Conservation (phyloP, 1,139 yeast genomes). For the Candida sojae region DNA sequence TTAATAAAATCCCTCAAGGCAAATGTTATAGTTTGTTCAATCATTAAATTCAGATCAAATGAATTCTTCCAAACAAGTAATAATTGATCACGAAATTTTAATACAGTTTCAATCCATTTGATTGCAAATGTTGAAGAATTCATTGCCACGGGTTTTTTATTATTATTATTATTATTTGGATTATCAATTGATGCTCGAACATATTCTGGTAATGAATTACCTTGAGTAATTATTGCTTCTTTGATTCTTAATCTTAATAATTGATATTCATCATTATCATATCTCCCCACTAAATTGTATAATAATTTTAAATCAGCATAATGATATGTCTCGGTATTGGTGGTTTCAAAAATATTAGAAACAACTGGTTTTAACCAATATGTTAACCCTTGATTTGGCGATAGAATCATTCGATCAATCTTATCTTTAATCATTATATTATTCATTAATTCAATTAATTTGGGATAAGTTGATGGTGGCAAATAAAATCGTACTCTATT, state of each 20-base stretch:
- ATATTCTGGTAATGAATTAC: conserved; percentile 29
- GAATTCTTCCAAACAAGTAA: conserved; percentile 47
- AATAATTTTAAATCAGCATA: conserved; percentile 36
- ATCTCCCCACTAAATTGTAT: conserved; percentile 54
- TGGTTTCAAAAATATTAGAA: conserved; percentile 20
- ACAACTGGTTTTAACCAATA: conserved; percentile 50
- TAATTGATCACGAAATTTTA: conserved; percentile 56
- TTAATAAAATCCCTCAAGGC: conserved; percentile 69
- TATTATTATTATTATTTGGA: conserved; percentile 7
- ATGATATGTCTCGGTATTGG: conserved; percentile 17
- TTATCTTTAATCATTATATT: conserved; percentile 63
- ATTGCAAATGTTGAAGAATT: conserved; percentile 55
- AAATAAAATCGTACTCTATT: conserved; percentile 55
- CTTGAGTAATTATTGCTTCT: conserved; percentile 46
- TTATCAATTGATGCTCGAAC: conserved; percentile 24
- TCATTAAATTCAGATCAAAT: conserved; percentile 48
- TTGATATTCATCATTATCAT: conserved; percentile 51
- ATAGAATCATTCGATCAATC: conserved; percentile 46
- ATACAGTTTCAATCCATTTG: conserved; percentile 67
- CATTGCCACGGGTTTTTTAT: conserved; percentile 11
- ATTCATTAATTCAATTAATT: conserved; percentile 57
- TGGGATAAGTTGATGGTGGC: conserved; percentile 56
- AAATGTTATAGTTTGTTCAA: conserved; percentile 59
- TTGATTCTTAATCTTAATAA: conserved; percentile 53
- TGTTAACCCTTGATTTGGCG: conserved; percentile 57